A percentile compares a stretch with the other conserved stretches of the same genome.
These are phyloP conservation scores for Cercophora scortea DNA, from an alignment of 495 filamentous ascomycete species.

Conservation along the genomic window DNA sequence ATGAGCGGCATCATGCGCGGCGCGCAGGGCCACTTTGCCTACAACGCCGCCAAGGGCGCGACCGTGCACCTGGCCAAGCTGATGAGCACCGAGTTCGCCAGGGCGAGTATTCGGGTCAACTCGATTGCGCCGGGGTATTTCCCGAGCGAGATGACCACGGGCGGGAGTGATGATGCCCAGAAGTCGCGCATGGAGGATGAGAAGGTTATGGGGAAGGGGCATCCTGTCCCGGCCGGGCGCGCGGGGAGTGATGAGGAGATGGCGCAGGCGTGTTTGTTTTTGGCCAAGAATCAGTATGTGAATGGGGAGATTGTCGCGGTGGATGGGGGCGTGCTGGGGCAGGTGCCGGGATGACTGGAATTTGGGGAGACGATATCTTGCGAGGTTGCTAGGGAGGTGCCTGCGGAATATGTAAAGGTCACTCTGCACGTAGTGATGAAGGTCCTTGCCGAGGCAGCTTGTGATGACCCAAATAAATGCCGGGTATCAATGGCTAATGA, in stretches of 20 bases:
- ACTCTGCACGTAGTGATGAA: too few species aligned
- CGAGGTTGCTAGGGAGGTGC: too few species aligned
- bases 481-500: too few species aligned
- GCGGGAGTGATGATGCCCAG: conserved; percentile 14
- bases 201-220: conserved; percentile 47
- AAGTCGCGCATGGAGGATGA: conserved; percentile 44
- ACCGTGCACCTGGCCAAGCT: conserved; percentile 52
- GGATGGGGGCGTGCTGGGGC: conserved; percentile 46
- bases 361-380: too few species aligned
- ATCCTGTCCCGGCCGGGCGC: conserved; percentile 37
- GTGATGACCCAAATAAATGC: too few species aligned
- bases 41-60: conserved; percentile 52
- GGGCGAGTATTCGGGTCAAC: conserved; percentile 50
- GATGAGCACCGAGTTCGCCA: conserved; percentile 43
- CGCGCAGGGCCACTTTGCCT: conserved; percentile 46
- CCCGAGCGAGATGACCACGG: conserved; percentile 42
- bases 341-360: conserved; percentile 5
- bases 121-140: conserved; percentile 57
- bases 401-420: too few species aligned
- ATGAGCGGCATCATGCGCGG: conserved; percentile 49
- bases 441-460: too few species aligned
- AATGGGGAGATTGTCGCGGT: conserved; percentile 55
- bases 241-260: conserved; percentile 50
- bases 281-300: conserved; percentile 52
- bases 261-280: conserved; percentile 46